These are phyloP conservation scores for Pseudisothecium myosuroides DNA, from an alignment of 225 moss, liverwort and hornwort species.

Conservation along the genomic window DNA sequence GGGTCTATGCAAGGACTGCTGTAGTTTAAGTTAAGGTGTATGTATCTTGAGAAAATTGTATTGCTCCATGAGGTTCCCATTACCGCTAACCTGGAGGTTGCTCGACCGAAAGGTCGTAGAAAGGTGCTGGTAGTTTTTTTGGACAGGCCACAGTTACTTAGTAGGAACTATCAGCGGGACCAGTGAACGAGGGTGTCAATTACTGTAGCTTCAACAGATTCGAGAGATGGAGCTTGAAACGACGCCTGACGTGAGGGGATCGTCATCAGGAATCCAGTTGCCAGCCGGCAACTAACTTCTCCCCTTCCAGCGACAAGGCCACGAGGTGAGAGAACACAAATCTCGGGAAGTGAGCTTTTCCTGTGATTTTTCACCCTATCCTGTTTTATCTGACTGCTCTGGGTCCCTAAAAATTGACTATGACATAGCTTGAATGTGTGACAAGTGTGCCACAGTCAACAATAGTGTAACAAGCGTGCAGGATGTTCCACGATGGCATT, in stretches of 20 bases:
- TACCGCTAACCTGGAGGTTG: not conserved
- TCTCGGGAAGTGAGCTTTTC: not conserved
- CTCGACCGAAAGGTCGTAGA: not conserved
- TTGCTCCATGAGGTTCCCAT: not conserved
- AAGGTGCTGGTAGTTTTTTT: not conserved
- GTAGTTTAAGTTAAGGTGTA: not conserved
- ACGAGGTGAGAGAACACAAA: not conserved
- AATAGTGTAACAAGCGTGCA: not conserved
- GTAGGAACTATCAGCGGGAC: not conserved
- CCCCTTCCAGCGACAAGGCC: not conserved
- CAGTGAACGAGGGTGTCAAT: not conserved
- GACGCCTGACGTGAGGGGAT: not conserved
- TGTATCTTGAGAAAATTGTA: not conserved
- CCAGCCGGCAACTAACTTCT: conserved; percentile 25
- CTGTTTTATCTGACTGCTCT: not conserved
- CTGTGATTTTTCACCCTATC: not conserved
- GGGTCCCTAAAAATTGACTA: not conserved
- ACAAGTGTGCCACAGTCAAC: not conserved
- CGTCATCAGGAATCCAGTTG: conserved; percentile 6
- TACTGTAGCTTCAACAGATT: not conserved
- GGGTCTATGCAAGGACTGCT: not conserved
- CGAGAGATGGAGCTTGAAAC: not conserved
- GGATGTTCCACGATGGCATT: not conserved
- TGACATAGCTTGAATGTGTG: not conserved
- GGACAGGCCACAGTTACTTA: not conserved